Percentiles rank a stretch among this genome's conserved stretches.
Evolutionary conservation across 305 asterid species (phyloP).

Genomic region (Ajuga reptans): DNA sequence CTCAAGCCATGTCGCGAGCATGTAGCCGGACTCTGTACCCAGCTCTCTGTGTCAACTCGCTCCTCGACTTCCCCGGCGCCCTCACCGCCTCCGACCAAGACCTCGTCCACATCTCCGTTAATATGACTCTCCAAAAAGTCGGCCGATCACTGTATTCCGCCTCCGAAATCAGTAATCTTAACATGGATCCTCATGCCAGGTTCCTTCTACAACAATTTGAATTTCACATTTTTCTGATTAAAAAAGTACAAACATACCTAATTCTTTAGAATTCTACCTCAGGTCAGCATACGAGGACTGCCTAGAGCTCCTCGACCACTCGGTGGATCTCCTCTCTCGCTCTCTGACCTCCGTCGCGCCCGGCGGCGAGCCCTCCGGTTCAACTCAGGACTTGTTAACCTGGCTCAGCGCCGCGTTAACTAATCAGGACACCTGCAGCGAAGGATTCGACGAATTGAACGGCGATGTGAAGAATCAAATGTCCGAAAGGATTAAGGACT

Average conservation of each 20-base stretch:
- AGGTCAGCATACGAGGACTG: constrained; percentile 84
- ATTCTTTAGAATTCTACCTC: not conserved
- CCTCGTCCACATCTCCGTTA: constrained; percentile 71
- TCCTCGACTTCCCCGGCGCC: constrained; percentile 76
- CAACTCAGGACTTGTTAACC: constrained; percentile 63
- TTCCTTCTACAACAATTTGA: not conserved
- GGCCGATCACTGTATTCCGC: constrained; percentile 52
- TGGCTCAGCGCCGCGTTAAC: constrained; percentile 91
- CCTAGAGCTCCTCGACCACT: constrained; percentile 70
- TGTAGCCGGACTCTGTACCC: constrained; percentile 68
- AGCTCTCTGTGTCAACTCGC: constrained; percentile 54
- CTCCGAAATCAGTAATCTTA: constrained; percentile 44
- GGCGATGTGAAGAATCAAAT: constrained; percentile 49
- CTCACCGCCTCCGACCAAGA: constrained; percentile 59
- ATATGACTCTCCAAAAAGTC: constrained; percentile 57
- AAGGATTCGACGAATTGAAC: constrained; percentile 48
- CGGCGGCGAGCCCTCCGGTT: constrained; percentile 26
- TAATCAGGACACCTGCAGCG: constrained; percentile 81
- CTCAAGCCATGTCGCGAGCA: constrained; percentile 60
- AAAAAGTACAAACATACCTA: not conserved
- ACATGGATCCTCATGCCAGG: constrained; percentile 53
- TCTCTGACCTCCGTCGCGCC: constrained; percentile 45
- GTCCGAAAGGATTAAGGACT: constrained; percentile 43
- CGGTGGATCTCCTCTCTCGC: constrained; percentile 57
- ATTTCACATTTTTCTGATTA: not conserved